A percentile compares a stretch with the other conserved stretches of the same genome.
Evolutionary conservation across 371 early-diverging fungal species (phyloP).

Genomic region (Mycotypha africana): DNA sequence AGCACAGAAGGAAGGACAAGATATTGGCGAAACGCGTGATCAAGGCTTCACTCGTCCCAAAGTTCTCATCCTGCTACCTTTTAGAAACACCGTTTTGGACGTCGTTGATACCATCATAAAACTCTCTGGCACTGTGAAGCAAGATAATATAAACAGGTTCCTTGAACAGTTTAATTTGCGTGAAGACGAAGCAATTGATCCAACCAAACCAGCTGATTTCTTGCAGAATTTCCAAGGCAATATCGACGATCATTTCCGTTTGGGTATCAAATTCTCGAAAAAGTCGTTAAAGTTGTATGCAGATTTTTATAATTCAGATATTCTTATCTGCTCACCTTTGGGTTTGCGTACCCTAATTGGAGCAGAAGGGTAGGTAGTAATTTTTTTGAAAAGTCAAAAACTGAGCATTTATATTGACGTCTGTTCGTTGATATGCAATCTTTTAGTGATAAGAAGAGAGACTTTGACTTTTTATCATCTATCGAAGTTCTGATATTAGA

Average conservation of each 20-base stretch:
- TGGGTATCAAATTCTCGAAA: constrained; percentile 85
- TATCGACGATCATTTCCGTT: constrained; percentile 93
- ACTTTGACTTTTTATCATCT: constrained; percentile 90
- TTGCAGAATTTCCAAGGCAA: constrained; percentile 86
- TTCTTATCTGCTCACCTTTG: constrained; percentile 90
- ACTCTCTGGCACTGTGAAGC: constrained; percentile 77
- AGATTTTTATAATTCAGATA: constrained; percentile 85
- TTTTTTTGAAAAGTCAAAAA: too few relatives aligned
- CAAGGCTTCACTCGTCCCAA: constrained; percentile 95
- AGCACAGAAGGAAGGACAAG: constrained; percentile 42
- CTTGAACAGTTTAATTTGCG: constrained; percentile 64
- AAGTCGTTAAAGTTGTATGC: constrained; percentile 84
- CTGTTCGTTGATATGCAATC: too few relatives aligned
- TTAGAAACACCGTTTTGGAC: constrained; percentile 78
- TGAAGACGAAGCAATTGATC: constrained; percentile 51
- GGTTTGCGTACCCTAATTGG: constrained; percentile 86
- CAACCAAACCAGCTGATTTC: constrained; percentile 79
- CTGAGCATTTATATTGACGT: too few relatives aligned
- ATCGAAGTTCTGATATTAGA: constrained; percentile 89
- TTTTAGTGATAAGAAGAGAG: constrained; percentile 72
- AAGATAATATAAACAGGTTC: constrained; percentile 77
- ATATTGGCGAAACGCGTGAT: constrained; percentile 76
- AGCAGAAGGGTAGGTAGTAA: constrained; percentile 61
- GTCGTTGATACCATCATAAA: constrained; percentile 72
- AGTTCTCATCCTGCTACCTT: constrained; percentile 86